These are phyloP conservation scores for Corynespora cassiicola DNA, from an alignment of 2,329 filamentous ascomycete genomes.

Conservation along the genomic window DNA sequence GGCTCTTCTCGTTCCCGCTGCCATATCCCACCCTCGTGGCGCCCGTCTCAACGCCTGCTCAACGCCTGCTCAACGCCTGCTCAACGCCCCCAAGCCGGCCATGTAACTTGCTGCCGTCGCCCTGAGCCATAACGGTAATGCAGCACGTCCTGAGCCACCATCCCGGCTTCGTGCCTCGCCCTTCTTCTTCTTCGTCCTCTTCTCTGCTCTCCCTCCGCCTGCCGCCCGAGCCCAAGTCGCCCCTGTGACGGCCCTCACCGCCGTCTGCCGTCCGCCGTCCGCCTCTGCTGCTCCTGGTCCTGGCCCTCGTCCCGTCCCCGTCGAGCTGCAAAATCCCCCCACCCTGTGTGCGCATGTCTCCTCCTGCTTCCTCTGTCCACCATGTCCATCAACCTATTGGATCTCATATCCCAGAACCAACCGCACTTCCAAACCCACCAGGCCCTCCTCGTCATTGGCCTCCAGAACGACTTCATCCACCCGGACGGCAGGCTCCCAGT, in stretches of 20 bases:
- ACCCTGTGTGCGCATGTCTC: slow-evolving; percentile 14
- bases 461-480: slow-evolving; percentile 88
- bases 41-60: slow-evolving; percentile 12
- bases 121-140: slow-evolving; percentile 15
- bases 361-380: slow-evolving; percentile 1
- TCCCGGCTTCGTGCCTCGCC: slow-evolving; percentile 17
- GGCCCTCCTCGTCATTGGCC: slow-evolving; percentile 82
- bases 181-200: slow-evolving; percentile 2
- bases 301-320: background rate
- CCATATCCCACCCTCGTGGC: slow-evolving; percentile 14
- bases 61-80: slow-evolving; percentile 8
- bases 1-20: too few relatives aligned
- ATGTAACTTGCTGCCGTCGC: slow-evolving; percentile 20
- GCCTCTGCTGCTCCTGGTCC: background rate
- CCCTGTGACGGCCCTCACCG: slow-evolving; percentile 14
- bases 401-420: slow-evolving; percentile 52
- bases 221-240: slow-evolving; percentile 4
- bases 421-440: slow-evolving; percentile 65
- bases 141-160: slow-evolving; percentile 4
- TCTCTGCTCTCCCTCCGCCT: background rate
- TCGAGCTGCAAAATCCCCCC: slow-evolving; percentile 7
- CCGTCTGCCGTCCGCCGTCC: slow-evolving; percentile 3
- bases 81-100: slow-evolving; percentile 13
- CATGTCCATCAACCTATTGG: slow-evolving; percentile 45
- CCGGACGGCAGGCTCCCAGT: slow-evolving; percentile 72